Percentiles rank a stretch among this genome's conserved stretches.
Evolutionary conservation across 805 yeast genomes (phyloP).

Genomic region (Myxozyma udenii): DNA sequence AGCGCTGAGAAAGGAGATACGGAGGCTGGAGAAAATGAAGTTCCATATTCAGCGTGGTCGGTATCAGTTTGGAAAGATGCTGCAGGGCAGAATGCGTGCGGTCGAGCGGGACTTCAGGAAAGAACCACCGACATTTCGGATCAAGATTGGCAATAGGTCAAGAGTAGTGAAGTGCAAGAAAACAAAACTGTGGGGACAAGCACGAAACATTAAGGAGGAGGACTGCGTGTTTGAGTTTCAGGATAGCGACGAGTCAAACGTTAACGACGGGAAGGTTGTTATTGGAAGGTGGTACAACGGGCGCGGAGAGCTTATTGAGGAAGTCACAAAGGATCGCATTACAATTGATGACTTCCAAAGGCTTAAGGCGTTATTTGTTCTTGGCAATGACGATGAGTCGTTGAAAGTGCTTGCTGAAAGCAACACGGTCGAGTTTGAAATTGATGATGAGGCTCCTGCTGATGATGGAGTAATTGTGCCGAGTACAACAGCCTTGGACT

Average conservation of each 20-base stretch:
- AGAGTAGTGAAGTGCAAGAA: constrained; percentile 61
- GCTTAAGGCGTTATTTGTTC: constrained; percentile 7
- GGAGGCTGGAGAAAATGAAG: background rate
- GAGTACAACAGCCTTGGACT: background rate
- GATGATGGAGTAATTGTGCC: background rate
- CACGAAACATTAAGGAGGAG: constrained; percentile 57
- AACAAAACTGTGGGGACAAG: constrained; percentile 88
- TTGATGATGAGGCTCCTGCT: background rate
- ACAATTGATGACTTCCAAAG: constrained; percentile 9
- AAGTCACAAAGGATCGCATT: constrained; percentile 1
- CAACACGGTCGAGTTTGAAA: background rate
- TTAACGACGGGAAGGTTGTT: constrained; percentile 49
- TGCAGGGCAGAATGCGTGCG: constrained; percentile 60
- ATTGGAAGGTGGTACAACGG: constrained; percentile 28
- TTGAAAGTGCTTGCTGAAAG: background rate
- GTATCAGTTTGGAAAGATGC: constrained; percentile 10
- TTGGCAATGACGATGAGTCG: constrained; percentile 4
- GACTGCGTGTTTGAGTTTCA: constrained; percentile 63
- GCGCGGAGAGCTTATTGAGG: constrained; percentile 24
- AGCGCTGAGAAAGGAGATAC: background rate
- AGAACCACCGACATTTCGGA: constrained; percentile 57
- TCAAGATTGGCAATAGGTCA: constrained; percentile 52
- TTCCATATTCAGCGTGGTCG: constrained; percentile 13
- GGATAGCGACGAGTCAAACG: constrained; percentile 76
- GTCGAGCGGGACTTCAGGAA: constrained; percentile 53